Conservation (phyloP, 805 yeast genomes). For the Jamesozyma rosinii region DNA sequence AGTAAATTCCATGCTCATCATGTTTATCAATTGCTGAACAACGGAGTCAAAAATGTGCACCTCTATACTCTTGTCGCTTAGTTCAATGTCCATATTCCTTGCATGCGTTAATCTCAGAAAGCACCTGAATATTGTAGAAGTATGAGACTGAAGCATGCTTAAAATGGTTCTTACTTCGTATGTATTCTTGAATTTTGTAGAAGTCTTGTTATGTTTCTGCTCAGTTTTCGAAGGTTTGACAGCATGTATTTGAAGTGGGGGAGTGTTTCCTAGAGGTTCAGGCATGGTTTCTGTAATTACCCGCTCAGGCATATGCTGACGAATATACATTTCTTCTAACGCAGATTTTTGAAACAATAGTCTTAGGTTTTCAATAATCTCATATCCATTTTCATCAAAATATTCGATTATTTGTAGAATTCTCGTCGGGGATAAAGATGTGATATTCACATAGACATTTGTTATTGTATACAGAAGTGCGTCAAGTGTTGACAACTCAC, state of each 20-base stretch:
- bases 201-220: conserved; percentile 35
- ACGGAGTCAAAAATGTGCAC: conserved; percentile 35
- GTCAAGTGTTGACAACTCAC: conserved; percentile 29
- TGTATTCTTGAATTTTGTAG: conserved; percentile 56
- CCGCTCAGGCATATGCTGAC: conserved; percentile 41
- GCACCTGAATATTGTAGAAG: conserved; percentile 36
- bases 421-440: conserved; percentile 40
- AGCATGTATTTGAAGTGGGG: conserved; percentile 36
- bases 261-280: conserved; percentile 30
- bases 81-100: conserved; percentile 27
- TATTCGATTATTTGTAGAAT: conserved; percentile 25
- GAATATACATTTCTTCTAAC: conserved; percentile 48
- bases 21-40: conserved; percentile 20
- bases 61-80: conserved; percentile 33
- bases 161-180: conserved; percentile 45
- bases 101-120: conserved; percentile 39
- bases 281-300: conserved; percentile 35
- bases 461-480: conserved; percentile 44
- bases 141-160: conserved; percentile 39
- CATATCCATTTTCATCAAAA: conserved; percentile 31
- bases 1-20: conserved; percentile 16
- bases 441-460: conserved; percentile 48
- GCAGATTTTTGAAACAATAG: conserved; percentile 42
- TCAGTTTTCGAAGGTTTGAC: conserved; percentile 34
- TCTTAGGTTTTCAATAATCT: conserved; percentile 36